Evolutionary conservation across 1,284 basidiomycete genomes (phyloP).

Genomic region (Volvariella volvacea): DNA sequence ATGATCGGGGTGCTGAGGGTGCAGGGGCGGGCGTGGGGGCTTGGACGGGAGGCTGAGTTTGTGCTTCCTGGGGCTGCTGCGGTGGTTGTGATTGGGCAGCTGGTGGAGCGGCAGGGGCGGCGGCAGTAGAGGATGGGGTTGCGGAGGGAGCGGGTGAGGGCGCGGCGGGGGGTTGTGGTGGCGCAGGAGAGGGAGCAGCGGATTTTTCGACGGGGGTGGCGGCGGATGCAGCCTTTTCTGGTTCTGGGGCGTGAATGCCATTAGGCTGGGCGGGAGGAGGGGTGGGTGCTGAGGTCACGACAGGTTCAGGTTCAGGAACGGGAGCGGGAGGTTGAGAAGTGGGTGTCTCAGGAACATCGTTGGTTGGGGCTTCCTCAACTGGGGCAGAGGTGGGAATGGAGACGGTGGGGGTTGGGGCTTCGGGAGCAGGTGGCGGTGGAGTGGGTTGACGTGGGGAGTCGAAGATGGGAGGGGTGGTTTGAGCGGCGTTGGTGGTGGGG

Average conservation of each 20-base stretch:
- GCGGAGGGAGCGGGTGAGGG: slow-evolving; percentile 31
- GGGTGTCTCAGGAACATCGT: slow-evolving; percentile 14
- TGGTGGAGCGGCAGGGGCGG: slow-evolving; percentile 17
- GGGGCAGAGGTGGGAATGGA: slow-evolving; percentile 26
- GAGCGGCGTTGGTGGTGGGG: slow-evolving; percentile 23
- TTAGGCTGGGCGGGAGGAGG: slow-evolving; percentile 30
- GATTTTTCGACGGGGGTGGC: slow-evolving; percentile 6
- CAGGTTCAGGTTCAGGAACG: slow-evolving; percentile 14
- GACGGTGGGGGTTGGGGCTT: slow-evolving; percentile 9
- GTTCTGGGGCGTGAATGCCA: slow-evolving; percentile 20
- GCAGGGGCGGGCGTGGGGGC: slow-evolving; percentile 31
- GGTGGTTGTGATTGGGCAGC: slow-evolving; percentile 22
- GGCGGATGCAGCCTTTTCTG: slow-evolving; percentile 10
- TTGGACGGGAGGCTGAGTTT: slow-evolving; percentile 20
- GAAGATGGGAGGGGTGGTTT: slow-evolving; percentile 17
- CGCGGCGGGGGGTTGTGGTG: slow-evolving; percentile 17
- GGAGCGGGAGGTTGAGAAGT: slow-evolving; percentile 28
- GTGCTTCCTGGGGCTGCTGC: slow-evolving; percentile 14
- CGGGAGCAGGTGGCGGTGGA: slow-evolving; percentile 18
- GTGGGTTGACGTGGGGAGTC: slow-evolving; percentile 28
- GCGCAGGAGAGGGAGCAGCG: slow-evolving; percentile 12
- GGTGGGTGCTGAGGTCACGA: slow-evolving; percentile 26
- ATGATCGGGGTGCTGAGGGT: slow-evolving; percentile 61
- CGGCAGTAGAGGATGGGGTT: slow-evolving; percentile 25
- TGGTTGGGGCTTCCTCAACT: slow-evolving; percentile 12